Conservation (phyloP, 1,139 yeast genomes). For the Kazachstania sp. region DNA sequence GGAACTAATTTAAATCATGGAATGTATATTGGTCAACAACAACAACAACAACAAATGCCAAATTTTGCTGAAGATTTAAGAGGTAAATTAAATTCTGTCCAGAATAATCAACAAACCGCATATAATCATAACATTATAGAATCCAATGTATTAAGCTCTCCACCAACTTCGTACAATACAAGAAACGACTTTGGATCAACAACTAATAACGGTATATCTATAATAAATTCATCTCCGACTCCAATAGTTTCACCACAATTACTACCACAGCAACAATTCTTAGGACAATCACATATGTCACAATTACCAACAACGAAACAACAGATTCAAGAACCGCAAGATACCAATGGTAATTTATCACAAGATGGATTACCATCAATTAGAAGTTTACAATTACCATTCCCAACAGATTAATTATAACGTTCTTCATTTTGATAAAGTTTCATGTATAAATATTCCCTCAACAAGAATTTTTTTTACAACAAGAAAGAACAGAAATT, state of each 20-base stretch:
- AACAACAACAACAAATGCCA: not conserved
- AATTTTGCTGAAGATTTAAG: constrained; percentile 18
- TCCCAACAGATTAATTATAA: constrained; percentile 21
- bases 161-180: not conserved
- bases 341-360: not conserved
- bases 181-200: not conserved
- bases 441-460: not conserved
- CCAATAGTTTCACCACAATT: constrained; percentile 4
- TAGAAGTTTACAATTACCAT: constrained; percentile 27
- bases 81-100: constrained; percentile 15
- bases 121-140: not conserved
- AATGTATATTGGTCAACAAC: not conserved
- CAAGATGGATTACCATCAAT: constrained; percentile 23
- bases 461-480: too few species aligned
- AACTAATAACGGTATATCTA: not conserved
- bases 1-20: constrained; percentile 8
- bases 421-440: too few species aligned
- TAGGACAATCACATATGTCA: not conserved
- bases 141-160: not conserved
- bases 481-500: too few species aligned
- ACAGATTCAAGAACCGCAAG: not conserved
- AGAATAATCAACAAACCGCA: constrained; percentile 7
- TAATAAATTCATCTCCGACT: not conserved
- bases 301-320: not conserved
- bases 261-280: constrained; percentile 2